Conservation (phyloP, 2,329 filamentous ascomycete species). For the Clarireedia homoeocarpa region DNA sequence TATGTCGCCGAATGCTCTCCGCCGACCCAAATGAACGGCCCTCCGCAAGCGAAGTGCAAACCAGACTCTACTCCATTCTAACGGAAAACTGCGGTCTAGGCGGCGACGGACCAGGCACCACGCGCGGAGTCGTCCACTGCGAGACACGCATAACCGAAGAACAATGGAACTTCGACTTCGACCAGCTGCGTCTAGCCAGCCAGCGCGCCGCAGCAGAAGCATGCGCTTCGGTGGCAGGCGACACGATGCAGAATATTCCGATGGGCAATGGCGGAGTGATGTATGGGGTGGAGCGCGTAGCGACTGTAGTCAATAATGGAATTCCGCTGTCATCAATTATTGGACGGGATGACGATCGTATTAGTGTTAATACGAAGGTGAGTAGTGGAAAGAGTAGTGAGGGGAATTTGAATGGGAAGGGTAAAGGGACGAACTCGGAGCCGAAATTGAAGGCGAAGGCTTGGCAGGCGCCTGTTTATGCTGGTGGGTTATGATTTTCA, state of each 20-base stretch:
- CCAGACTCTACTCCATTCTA: slow-evolving; percentile 44
- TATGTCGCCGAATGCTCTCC: slow-evolving; percentile 48
- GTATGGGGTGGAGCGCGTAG: slow-evolving; percentile 20
- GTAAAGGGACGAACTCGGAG: slow-evolving; percentile 21
- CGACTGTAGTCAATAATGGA: slow-evolving; percentile 10
- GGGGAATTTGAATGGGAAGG: slow-evolving; percentile 21
- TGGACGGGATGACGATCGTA: slow-evolving; percentile 12
- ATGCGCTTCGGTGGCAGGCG: slow-evolving; percentile 22
- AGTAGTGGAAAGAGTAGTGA: slow-evolving; percentile 22
- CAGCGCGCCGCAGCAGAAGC: slow-evolving; percentile 27
- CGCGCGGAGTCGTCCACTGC: slow-evolving; percentile 20
- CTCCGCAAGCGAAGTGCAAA: slow-evolving; percentile 43
- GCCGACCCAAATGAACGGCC: slow-evolving; percentile 45
- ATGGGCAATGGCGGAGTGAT: slow-evolving; percentile 18
- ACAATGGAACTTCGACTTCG: slow-evolving; percentile 23
- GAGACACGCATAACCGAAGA: slow-evolving; percentile 12
- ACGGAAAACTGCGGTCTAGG: slow-evolving; percentile 26
- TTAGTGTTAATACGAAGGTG: slow-evolving; percentile 20
- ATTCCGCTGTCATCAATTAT: slow-evolving; percentile 3
- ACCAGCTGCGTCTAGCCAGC: slow-evolving; percentile 23
- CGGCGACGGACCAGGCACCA: not conserved
- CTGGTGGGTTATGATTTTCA: slow-evolving; percentile 24
- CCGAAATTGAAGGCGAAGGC: slow-evolving; percentile 32
- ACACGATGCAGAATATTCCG: slow-evolving; percentile 4
- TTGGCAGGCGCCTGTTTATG: slow-evolving; percentile 36